These are phyloP conservation scores for Aspergillus campestris DNA, from an alignment of 495 filamentous ascomycete genomes.

Conservation along the genomic window DNA sequence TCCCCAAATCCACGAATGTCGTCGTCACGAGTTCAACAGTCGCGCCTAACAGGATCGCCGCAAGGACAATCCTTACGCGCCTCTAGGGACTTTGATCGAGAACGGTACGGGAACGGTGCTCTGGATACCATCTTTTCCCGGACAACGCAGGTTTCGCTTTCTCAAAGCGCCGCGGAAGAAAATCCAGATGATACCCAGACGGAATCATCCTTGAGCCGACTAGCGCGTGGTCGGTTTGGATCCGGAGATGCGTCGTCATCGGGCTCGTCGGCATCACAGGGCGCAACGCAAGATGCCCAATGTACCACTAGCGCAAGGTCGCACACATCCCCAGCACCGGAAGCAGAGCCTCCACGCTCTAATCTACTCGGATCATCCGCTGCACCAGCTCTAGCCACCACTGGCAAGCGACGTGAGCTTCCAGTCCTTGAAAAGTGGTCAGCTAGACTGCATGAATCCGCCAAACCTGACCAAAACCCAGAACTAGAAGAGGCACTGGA, in stretches of 20 bases:
- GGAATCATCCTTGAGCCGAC: constrained; percentile 14
- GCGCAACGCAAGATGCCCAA: neutral
- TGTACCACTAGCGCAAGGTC: neutral
- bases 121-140: constrained; percentile 34
- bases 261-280: neutral
- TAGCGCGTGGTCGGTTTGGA: constrained; percentile 20
- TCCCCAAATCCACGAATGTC: neutral
- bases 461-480: constrained; percentile 6
- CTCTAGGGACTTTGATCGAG: constrained; percentile 20
- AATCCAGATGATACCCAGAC: neutral
- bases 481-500: constrained; percentile 32
- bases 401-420: constrained; percentile 22
- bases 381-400: neutral
- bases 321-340: neutral
- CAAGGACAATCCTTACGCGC: constrained; percentile 3
- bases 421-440: constrained; percentile 37
- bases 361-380: neutral
- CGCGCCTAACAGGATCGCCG: neutral
- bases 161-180: neutral
- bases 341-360: neutral
- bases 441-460: constrained; percentile 21
- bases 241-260: neutral
- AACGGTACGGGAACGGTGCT: constrained; percentile 31
- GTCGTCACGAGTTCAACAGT: neutral
- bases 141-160: constrained; percentile 14